phyloP scores from a whole-genome alignment of 192 early-diverging fungal genomes.

The Obelidium mucronatum region DNA sequence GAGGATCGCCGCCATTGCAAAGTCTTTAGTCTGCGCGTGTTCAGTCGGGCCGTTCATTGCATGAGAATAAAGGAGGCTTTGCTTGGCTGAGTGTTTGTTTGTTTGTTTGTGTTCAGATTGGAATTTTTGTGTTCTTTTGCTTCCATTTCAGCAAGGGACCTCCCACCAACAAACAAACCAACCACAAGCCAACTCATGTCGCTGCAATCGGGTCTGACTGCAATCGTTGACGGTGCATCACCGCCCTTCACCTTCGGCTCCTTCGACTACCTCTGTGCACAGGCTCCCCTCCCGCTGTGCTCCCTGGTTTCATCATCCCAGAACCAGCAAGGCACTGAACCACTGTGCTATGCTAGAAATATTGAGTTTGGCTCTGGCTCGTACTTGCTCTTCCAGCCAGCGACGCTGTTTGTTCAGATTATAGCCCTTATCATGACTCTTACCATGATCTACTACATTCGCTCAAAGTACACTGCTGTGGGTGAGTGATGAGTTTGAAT shows the following conservation, averaged over 20 bases:
- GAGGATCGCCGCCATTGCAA: too few species aligned
- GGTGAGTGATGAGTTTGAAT: too few species aligned
- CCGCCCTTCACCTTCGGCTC: constrained; percentile 71
- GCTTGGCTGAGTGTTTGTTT: too few species aligned
- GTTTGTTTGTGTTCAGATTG: too few species aligned
- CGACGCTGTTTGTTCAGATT: constrained; percentile 92
- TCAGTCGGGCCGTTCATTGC: too few species aligned
- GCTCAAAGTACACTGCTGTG: constrained; percentile 98
- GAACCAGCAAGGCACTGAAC: constrained; percentile 74
- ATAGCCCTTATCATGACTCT: constrained; percentile 94
- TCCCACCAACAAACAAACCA: too few species aligned
- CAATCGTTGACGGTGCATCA: neutral
- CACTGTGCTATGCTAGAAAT: constrained; percentile 94
- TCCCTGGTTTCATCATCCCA: constrained; percentile 79
- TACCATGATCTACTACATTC: constrained; percentile 99
- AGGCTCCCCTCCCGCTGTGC: constrained; percentile 86
- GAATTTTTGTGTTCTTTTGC: too few species aligned
- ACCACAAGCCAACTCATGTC: too few species aligned
- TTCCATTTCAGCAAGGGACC: too few species aligned
- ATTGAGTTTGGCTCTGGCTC: constrained; percentile 79
- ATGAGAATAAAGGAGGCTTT: too few species aligned
- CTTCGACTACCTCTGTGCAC: constrained; percentile 90
- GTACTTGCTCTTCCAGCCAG: constrained; percentile 91
- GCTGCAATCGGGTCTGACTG: neutral
- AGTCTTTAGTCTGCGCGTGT: too few species aligned